These are phyloP conservation scores for Acaromyces ingoldii DNA, from an alignment of 1,284 basidiomycete species.

Conservation along the genomic window DNA sequence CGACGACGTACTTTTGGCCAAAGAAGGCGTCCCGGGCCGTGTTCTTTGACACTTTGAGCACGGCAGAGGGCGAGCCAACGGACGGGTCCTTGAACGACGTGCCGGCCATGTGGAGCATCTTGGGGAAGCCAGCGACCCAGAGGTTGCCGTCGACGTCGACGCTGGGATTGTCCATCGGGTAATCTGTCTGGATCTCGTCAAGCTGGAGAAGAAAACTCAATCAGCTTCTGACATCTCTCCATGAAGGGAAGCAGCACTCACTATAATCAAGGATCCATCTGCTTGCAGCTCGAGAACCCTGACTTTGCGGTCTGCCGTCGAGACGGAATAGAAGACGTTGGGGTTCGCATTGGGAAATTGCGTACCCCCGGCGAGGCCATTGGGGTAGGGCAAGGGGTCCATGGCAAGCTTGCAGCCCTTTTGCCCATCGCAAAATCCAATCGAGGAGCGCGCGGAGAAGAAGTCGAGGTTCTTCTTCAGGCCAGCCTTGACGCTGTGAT, in stretches of 20 bases:
- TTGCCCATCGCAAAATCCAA: conserved; percentile 31
- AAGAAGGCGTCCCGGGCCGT: conserved; percentile 26
- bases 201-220: conserved; percentile 6
- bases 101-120: conserved; percentile 15
- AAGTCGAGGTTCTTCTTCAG: conserved; percentile 16
- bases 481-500: conserved; percentile 30
- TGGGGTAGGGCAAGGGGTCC: conserved; percentile 21
- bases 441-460: conserved; percentile 16
- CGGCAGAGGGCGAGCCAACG: conserved; percentile 15
- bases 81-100: conserved; percentile 23
- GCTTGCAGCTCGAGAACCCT: conserved; percentile 28
- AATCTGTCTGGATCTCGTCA: conserved; percentile 28
- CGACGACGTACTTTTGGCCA: conserved; percentile 37
- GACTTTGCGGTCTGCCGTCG: conserved; percentile 20
- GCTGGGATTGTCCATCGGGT: conserved; percentile 31
- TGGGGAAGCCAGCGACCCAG: conserved; percentile 25
- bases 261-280: conserved; percentile 14
- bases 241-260: conserved; percentile 1
- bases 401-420: conserved; percentile 35
- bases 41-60: conserved; percentile 32
- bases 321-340: conserved; percentile 20
- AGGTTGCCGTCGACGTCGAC: conserved; percentile 30
- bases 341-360: conserved; percentile 11
- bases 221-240: conserved; percentile 11
- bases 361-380: conserved; percentile 19